Conservation (phyloP, 768 basidiomycete genomes). For the Leucocoprinus sp. region DNA sequence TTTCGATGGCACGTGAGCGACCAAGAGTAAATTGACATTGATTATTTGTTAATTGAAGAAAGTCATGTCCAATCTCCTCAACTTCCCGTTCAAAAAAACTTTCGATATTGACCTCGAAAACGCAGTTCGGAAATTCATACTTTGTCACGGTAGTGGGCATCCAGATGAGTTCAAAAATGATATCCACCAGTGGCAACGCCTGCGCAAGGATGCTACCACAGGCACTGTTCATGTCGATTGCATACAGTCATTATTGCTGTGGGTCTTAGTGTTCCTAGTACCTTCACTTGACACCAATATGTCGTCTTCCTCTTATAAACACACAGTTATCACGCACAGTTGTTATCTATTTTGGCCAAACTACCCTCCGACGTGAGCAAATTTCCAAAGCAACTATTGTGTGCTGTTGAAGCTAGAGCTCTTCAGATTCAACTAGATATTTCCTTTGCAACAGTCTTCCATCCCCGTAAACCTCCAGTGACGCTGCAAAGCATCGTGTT, state of each 20-base stretch:
- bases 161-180: conserved; percentile 82
- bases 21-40: neutral
- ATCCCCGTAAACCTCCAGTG: conserved; percentile 45
- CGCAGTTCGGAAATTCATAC: conserved; percentile 57
- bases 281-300: neutral
- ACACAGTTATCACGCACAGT: conserved; percentile 84
- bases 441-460: conserved; percentile 68
- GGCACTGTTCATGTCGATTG: conserved; percentile 48
- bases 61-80: conserved; percentile 75
- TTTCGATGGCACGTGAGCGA: conserved; percentile 2
- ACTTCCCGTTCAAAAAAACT: conserved; percentile 68
- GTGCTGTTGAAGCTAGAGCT: neutral
- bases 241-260: conserved; percentile 50
- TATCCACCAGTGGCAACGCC: conserved; percentile 57
- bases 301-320: conserved; percentile 4
- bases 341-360: conserved; percentile 76
- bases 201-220: conserved; percentile 51
- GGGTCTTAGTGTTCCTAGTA: conserved; percentile 20
- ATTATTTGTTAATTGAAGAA: no score
- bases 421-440: conserved; percentile 67
- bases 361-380: conserved; percentile 65
- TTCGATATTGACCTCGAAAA: conserved; percentile 45
- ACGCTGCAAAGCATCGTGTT: conserved; percentile 69
- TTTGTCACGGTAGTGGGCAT: conserved; percentile 59
- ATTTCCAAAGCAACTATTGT: neutral